phyloP scores from a whole-genome alignment of 768 basidiomycete genomes.

The Boletus rubroflammeus region DNA sequence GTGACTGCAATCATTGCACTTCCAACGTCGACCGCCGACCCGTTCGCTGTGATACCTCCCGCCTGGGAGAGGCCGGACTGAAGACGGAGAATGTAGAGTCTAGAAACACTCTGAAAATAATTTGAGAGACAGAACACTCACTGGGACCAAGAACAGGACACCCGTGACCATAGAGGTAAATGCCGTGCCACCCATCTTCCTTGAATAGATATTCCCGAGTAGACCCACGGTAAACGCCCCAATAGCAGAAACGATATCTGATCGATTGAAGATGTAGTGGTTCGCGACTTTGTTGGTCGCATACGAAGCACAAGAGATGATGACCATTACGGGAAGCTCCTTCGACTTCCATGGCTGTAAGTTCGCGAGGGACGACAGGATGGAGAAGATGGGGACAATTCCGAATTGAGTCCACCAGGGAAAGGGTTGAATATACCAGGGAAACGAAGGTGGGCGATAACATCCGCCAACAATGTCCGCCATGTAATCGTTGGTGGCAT shows the following conservation, averaged over 20 bases:
- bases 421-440: constrained; percentile 81
- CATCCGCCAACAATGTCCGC: constrained; percentile 62
- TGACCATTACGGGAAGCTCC: constrained; percentile 78
- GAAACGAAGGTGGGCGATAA: constrained; percentile 57
- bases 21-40: constrained; percentile 79
- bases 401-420: constrained; percentile 74
- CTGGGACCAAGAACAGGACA: constrained; percentile 82
- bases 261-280: constrained; percentile 80
- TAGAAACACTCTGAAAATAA: not conserved
- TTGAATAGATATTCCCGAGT: constrained; percentile 76
- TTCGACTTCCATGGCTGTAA: constrained; percentile 69
- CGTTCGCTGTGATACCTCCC: constrained; percentile 78
- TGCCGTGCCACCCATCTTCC: constrained; percentile 79
- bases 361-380: constrained; percentile 70
- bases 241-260: constrained; percentile 80
- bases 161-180: constrained; percentile 92
- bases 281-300: constrained; percentile 80
- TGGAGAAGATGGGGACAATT: constrained; percentile 73
- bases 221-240: constrained; percentile 81
- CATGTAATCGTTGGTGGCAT: constrained; percentile 42
- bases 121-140: constrained; percentile 36
- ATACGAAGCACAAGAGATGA: constrained; percentile 78
- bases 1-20: constrained; percentile 88
- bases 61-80: constrained; percentile 85
- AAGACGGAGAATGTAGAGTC: not conserved